phyloP scores from a whole-genome alignment of 176 grass and related monocot genomes.

The Dendrocalamus sinicus region DNA sequence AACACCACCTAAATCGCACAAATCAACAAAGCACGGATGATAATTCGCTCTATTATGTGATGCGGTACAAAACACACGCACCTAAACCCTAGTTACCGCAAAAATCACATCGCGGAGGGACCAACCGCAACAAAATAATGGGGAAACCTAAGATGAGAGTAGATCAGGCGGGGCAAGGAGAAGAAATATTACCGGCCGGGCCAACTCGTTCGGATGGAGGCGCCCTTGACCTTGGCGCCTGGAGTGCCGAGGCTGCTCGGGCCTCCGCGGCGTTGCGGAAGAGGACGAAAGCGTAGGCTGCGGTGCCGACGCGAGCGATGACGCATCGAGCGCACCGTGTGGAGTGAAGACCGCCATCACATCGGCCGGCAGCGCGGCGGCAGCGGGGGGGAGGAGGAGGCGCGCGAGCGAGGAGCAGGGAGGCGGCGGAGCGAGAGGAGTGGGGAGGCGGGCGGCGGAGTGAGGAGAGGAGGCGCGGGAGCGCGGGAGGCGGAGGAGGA shows the following conservation, averaged over 20 bases:
- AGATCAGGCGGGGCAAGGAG: background rate
- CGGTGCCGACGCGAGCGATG: conserved; percentile 54
- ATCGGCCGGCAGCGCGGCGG: conserved; percentile 20
- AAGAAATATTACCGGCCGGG: conserved; percentile 60
- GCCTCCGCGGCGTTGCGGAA: conserved; percentile 61
- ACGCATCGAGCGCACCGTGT: conserved; percentile 75
- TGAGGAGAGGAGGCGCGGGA: too few relatives aligned
- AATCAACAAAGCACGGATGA: background rate
- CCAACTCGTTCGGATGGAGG: conserved; percentile 63
- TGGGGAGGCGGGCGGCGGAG: too few relatives aligned
- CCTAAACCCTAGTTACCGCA: conserved; percentile 25
- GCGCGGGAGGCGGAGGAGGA: too few relatives aligned
- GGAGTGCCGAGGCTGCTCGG: conserved; percentile 61
- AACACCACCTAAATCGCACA: background rate
- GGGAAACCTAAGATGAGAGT: background rate
- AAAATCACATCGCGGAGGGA: background rate
- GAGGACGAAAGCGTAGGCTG: conserved; percentile 81
- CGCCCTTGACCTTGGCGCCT: conserved; percentile 56
- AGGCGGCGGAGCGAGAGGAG: too few relatives aligned
- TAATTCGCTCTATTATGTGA: background rate
- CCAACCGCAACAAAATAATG: background rate
- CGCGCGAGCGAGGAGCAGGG: too few relatives aligned
- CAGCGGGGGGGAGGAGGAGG: too few relatives aligned
- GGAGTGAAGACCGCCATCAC: conserved; percentile 53
- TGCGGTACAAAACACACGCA: background rate